These are phyloP conservation scores for Friedmanniomyces simplex DNA, from an alignment of 495 filamentous ascomycete species.

Conservation along the genomic window DNA sequence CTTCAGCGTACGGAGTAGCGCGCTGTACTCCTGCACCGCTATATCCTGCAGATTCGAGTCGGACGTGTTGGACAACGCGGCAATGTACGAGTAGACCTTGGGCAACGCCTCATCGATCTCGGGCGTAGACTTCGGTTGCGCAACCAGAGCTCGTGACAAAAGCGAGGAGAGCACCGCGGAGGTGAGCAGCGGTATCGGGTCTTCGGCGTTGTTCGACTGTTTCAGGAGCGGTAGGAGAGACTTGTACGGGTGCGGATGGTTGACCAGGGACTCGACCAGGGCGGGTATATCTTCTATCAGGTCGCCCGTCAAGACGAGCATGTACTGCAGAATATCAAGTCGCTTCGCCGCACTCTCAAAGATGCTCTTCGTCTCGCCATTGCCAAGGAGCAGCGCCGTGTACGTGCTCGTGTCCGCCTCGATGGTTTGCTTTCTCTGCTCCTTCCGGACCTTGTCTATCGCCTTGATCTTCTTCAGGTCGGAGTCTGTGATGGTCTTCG, in stretches of 20 bases:
- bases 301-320: conserved; percentile 81
- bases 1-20: conserved; percentile 63
- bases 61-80: conserved; percentile 65
- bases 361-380: conserved; percentile 59
- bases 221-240: conserved; percentile 78
- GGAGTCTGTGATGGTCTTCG: conserved; percentile 84
- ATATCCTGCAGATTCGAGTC: conserved; percentile 91
- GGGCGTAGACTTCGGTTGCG: conserved; percentile 42
- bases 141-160: conserved; percentile 56
- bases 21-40: conserved; percentile 82
- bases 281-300: conserved; percentile 74
- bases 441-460: conserved; percentile 89
- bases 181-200: conserved; percentile 78
- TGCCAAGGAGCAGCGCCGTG: conserved; percentile 65
- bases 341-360: conserved; percentile 69
- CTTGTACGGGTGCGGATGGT: conserved; percentile 67
- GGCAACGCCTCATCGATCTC: conserved; percentile 69
- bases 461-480: conserved; percentile 95
- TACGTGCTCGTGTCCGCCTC: conserved; percentile 72
- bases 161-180: conserved; percentile 78
- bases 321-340: conserved; percentile 85
- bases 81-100: conserved; percentile 77
- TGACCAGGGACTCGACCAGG: conserved; percentile 62
- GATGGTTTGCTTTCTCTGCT: conserved; percentile 71
- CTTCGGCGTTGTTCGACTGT: conserved; percentile 69